Conservation (phyloP, 2,329 filamentous ascomycete genomes). For the Colletotrichum sp. region DNA sequence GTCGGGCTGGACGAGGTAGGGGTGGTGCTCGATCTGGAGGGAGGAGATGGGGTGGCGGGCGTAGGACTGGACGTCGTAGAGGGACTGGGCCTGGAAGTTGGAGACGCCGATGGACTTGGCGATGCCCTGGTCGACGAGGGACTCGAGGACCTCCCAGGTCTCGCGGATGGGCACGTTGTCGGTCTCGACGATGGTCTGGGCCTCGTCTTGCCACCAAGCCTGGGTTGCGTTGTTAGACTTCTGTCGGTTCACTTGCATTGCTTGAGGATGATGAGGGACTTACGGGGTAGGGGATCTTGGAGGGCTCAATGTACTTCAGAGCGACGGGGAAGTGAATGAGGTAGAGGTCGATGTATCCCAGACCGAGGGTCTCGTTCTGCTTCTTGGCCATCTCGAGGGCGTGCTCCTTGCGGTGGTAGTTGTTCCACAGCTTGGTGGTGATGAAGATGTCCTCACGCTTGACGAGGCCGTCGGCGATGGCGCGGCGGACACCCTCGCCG, state of each 20-base stretch:
- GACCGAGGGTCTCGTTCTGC: conserved; percentile 65
- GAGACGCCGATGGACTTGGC: conserved; percentile 64
- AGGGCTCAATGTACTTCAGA: conserved; percentile 47
- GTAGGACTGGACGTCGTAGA: conserved; percentile 68
- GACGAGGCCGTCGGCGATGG: conserved; percentile 62
- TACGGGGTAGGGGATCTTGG: conserved; percentile 42
- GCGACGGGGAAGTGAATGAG: conserved; percentile 68
- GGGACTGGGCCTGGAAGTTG: conserved; percentile 63
- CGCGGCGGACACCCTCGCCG: conserved; percentile 65
- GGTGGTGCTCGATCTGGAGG: conserved; percentile 74
- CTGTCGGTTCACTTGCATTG: fast-evolving
- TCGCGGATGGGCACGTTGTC: conserved; percentile 49
- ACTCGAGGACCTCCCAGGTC: conserved; percentile 69
- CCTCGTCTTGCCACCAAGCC: conserved; percentile 45
- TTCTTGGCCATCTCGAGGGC: conserved; percentile 66
- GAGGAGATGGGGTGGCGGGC: conserved; percentile 56
- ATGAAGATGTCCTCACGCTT: conserved; percentile 83
- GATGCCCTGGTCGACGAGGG: conserved; percentile 51
- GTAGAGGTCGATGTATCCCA: conserved; percentile 73
- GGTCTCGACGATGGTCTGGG: conserved; percentile 41
- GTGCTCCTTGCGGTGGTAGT: conserved; percentile 71
- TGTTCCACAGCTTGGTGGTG: conserved; percentile 86
- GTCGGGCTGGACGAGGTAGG: conserved; percentile 66
- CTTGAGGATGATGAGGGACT: neutral
- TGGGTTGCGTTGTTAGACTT: neutral